Evolutionary conservation across 2,329 filamentous ascomycete species (phyloP).

Genomic region (Incumbomyces lentus): DNA sequence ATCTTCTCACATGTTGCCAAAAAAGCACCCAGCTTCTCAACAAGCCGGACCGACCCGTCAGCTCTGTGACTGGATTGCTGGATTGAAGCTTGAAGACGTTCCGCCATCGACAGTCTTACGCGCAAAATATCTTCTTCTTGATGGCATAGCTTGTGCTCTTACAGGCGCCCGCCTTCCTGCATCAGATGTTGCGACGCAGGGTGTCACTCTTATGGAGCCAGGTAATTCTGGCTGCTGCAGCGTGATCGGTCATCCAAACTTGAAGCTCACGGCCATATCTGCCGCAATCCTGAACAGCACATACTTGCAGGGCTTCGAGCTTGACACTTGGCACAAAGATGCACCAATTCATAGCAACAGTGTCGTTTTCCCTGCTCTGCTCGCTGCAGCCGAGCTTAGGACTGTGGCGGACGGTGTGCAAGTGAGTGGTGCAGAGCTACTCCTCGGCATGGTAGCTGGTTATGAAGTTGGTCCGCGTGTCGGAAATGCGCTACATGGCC

Average conservation of each 20-base stretch:
- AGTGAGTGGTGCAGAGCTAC: slow-evolving; percentile 18
- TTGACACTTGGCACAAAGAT: slow-evolving; percentile 35
- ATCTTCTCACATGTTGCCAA: too few relatives aligned
- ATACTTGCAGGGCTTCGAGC: slow-evolving; percentile 36
- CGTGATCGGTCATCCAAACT: slow-evolving; percentile 6
- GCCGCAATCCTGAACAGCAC: slow-evolving; percentile 35
- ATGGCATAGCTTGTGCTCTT: slow-evolving; percentile 33
- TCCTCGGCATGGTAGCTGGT: slow-evolving; percentile 30
- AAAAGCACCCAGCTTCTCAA: too few relatives aligned
- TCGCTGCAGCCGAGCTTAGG: slow-evolving; percentile 25
- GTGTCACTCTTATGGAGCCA: slow-evolving; percentile 25
- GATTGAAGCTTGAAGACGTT: slow-evolving; percentile 1
- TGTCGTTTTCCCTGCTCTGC: slow-evolving; percentile 31
- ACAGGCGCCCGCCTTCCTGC: slow-evolving; percentile 33
- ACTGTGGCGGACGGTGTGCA: background rate
- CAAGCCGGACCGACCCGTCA: too few relatives aligned
- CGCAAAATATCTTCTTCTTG: slow-evolving; percentile 35
- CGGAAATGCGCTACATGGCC: slow-evolving; percentile 29
- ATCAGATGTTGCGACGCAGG: slow-evolving; percentile 27
- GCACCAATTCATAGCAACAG: slow-evolving; percentile 33
- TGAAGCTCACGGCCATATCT: slow-evolving; percentile 29
- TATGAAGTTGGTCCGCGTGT: slow-evolving; percentile 32
- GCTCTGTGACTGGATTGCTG: too few relatives aligned
- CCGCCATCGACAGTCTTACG: slow-evolving; percentile 19
- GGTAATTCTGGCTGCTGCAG: slow-evolving; percentile 19